These are phyloP conservation scores for Globisporangium viniferum DNA, from an alignment of 352 stramenopile genomes.

Conservation along the genomic window DNA sequence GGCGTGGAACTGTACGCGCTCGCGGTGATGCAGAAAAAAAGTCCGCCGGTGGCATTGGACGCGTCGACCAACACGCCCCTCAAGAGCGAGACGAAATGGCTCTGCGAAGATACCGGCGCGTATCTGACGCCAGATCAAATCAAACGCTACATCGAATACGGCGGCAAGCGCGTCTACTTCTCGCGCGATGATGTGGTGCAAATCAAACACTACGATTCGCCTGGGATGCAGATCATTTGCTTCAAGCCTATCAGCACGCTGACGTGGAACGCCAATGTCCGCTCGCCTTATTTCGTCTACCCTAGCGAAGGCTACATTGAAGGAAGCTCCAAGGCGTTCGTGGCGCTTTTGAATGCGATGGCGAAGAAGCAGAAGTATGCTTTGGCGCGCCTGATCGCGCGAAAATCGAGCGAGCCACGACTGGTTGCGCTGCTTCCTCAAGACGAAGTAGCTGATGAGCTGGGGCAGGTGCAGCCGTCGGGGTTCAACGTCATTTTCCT, in stretches of 20 bases:
- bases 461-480: constrained; percentile 75
- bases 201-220: constrained; percentile 75
- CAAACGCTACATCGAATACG: constrained; percentile 72
- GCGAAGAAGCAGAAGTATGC: constrained; percentile 58
- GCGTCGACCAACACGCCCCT: constrained; percentile 69
- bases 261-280: constrained; percentile 67
- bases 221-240: constrained; percentile 75
- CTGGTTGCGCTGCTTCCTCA: constrained; percentile 77
- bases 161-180: constrained; percentile 78
- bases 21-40: constrained; percentile 59
- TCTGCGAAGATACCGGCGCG: constrained; percentile 76
- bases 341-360: constrained; percentile 69
- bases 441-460: constrained; percentile 68
- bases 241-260: constrained; percentile 69
- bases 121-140: constrained; percentile 76
- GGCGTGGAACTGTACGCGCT: constrained; percentile 76
- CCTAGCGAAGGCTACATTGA: constrained; percentile 76
- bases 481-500: constrained; percentile 80
- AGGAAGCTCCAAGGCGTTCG: constrained; percentile 67
- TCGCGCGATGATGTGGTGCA: constrained; percentile 75
- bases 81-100: constrained; percentile 81
- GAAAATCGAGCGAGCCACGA: constrained; percentile 73
- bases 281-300: constrained; percentile 79
- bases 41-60: constrained; percentile 56
- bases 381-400: constrained; percentile 62